Conservation (phyloP, 805 yeast species). For the Candida broadrunensis region DNA sequence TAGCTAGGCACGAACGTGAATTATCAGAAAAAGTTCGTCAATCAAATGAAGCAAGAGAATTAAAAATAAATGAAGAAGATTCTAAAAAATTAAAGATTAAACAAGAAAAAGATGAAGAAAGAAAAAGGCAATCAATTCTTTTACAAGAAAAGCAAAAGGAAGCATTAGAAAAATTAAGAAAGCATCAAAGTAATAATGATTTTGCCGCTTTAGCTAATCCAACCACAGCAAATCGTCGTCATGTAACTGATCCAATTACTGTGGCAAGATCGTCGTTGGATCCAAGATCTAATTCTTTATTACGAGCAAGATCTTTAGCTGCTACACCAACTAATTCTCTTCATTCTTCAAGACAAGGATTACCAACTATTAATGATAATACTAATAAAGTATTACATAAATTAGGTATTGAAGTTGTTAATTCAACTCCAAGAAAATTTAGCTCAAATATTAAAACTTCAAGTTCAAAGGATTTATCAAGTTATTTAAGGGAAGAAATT, state of each 20-base stretch:
- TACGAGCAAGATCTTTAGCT: conserved; percentile 36
- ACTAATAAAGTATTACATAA: conserved; percentile 33
- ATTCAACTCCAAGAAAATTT: conserved; percentile 8
- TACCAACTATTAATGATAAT: conserved; percentile 15
- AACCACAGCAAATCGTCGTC: conserved; percentile 12
- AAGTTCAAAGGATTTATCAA: conserved; percentile 30
- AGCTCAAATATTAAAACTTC: conserved; percentile 31
- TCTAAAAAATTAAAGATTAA: not conserved
- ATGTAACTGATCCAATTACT: conserved; percentile 23
- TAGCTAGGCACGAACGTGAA: conserved; percentile 13
- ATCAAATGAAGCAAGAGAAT: conserved; percentile 18
- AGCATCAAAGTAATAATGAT: conserved; percentile 16
- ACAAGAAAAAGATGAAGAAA: conserved; percentile 6
- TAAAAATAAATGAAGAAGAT: conserved; percentile 13
- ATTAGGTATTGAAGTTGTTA: conserved; percentile 31
- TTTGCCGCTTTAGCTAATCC: conserved; percentile 7
- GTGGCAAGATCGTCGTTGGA: conserved; percentile 26
- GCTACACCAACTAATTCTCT: conserved; percentile 11
- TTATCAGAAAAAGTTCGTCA: conserved; percentile 17
- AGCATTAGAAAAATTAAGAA: conserved; percentile 22
- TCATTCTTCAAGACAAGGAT: not conserved
- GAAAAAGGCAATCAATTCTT: conserved; percentile 15
- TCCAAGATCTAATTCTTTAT: conserved; percentile 31
- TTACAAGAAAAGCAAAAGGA: conserved; percentile 25
- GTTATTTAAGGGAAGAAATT: conserved; percentile 11